Conservation (phyloP, 2,329 filamentous ascomycete genomes). For the Arthrobotrys sphaeroides region DNA sequence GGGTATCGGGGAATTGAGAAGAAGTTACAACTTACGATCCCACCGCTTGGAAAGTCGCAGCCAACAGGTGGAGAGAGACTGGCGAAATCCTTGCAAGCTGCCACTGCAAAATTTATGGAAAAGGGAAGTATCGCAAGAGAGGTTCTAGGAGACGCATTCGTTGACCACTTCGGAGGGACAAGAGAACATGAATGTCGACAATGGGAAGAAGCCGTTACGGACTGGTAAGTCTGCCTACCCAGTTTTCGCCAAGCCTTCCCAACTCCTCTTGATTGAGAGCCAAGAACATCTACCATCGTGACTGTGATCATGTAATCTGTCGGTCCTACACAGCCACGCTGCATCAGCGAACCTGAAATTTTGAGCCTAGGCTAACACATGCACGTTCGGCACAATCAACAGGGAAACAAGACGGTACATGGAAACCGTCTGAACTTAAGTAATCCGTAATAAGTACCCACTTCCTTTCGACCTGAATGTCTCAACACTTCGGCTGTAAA, state of each 20-base stretch:
- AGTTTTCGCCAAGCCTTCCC: not conserved
- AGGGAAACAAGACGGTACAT: slow-evolving; percentile 83
- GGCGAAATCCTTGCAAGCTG: slow-evolving; percentile 85
- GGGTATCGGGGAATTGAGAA: slow-evolving; percentile 93
- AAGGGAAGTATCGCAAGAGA: slow-evolving; percentile 88
- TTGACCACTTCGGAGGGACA: slow-evolving; percentile 93
- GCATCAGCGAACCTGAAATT: not conserved
- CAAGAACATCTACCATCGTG: slow-evolving; percentile 55
- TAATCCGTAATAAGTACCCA: not conserved
- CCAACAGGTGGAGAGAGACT: slow-evolving; percentile 81
- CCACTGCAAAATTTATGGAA: slow-evolving; percentile 78
- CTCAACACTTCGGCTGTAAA: slow-evolving; percentile 13
- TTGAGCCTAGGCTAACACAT: not conserved
- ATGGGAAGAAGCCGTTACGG: slow-evolving; percentile 96
- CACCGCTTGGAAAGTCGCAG: slow-evolving; percentile 85
- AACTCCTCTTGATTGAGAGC: slow-evolving; percentile 28
- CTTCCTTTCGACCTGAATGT: not conserved
- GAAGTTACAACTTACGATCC: slow-evolving; percentile 82
- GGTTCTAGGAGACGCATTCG: slow-evolving; percentile 92
- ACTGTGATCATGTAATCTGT: not conserved
- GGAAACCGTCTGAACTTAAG: slow-evolving; percentile 70
- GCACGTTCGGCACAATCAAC: slow-evolving; percentile 10
- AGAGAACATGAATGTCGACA: slow-evolving; percentile 88
- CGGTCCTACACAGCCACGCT: slow-evolving; percentile 6
- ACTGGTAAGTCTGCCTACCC: slow-evolving; percentile 76